Conservation (phyloP, 1,284 basidiomycete species). For the Neonothopanus nambi region DNA sequence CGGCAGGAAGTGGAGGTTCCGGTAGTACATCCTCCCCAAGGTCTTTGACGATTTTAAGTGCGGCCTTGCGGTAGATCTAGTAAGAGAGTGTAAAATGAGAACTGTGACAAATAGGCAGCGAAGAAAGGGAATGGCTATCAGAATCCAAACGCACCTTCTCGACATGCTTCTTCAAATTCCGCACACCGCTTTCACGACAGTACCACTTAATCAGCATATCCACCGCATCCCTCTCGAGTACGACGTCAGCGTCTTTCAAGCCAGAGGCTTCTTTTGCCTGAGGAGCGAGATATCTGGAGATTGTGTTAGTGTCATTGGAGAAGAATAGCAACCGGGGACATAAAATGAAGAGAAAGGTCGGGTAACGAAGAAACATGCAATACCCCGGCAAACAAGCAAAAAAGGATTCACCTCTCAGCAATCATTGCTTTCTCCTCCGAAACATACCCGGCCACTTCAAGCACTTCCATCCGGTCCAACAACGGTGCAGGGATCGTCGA, state of each 20-base stretch:
- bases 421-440: conserved; percentile 96
- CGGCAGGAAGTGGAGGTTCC: conserved; percentile 47
- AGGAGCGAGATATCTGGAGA: conserved; percentile 70
- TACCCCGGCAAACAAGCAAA: too few species aligned
- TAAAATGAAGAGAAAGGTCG: too few species aligned
- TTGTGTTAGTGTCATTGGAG: not conserved
- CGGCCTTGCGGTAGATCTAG: conserved; percentile 98
- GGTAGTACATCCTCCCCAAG: conserved; percentile 89
- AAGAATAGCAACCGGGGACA: too few species aligned
- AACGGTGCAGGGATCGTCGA: conserved; percentile 97
- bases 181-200: conserved; percentile 94
- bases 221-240: conserved; percentile 77
- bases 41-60: conserved; percentile 89
- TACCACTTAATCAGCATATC: conserved; percentile 95
- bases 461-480: conserved; percentile 96
- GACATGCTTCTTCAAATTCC: conserved; percentile 94
- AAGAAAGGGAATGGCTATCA: too few species aligned
- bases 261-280: conserved; percentile 94
- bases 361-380: too few species aligned
- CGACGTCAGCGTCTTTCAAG: conserved; percentile 81
- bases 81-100: too few species aligned
- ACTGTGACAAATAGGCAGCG: too few species aligned
- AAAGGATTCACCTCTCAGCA: conserved; percentile 69
- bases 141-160: conserved; percentile 68
- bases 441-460: conserved; percentile 96